These are phyloP conservation scores for Penicillium angulare DNA, from an alignment of 495 filamentous ascomycete species.

Conservation along the genomic window DNA sequence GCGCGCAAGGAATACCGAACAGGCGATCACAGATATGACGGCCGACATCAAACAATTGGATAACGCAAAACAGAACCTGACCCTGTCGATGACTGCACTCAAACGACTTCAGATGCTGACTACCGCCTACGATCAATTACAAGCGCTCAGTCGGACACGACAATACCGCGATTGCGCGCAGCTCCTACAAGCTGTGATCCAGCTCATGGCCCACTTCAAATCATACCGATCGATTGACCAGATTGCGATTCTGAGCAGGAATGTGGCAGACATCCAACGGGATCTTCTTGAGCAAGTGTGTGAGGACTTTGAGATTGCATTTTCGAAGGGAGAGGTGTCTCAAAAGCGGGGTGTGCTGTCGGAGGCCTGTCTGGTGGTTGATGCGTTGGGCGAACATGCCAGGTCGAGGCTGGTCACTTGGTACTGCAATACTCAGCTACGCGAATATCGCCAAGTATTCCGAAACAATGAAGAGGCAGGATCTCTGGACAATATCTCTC, in stretches of 20 bases:
- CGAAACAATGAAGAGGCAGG: constrained; percentile 95
- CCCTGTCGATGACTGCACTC: constrained; percentile 94
- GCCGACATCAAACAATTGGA: constrained; percentile 98
- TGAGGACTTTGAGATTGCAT: constrained; percentile 95
- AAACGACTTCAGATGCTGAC: constrained; percentile 98
- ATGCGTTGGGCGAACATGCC: constrained; percentile 90
- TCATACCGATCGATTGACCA: constrained; percentile 97
- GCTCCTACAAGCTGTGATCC: constrained; percentile 90
- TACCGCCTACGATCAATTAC: constrained; percentile 94
- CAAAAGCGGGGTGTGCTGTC: constrained; percentile 67
- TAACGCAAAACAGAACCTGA: constrained; percentile 93
- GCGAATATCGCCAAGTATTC: constrained; percentile 95
- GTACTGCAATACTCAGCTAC: constrained; percentile 97
- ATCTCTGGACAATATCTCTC: constrained; percentile 93
- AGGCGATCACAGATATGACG: constrained; percentile 97
- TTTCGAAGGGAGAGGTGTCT: constrained; percentile 83
- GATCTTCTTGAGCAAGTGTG: constrained; percentile 95
- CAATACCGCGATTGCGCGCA: constrained; percentile 98
- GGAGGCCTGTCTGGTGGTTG: constrained; percentile 91
- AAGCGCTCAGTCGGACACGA: constrained; percentile 74
- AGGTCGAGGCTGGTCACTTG: constrained; percentile 80
- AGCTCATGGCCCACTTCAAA: constrained; percentile 99
- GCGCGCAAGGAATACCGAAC: constrained; percentile 87
- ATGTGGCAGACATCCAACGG: constrained; percentile 90
- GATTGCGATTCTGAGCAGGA: constrained; percentile 89